Base-by-base conservation (phyloP, 148 eudicot species). In the Spergularia bocconei region DNA sequence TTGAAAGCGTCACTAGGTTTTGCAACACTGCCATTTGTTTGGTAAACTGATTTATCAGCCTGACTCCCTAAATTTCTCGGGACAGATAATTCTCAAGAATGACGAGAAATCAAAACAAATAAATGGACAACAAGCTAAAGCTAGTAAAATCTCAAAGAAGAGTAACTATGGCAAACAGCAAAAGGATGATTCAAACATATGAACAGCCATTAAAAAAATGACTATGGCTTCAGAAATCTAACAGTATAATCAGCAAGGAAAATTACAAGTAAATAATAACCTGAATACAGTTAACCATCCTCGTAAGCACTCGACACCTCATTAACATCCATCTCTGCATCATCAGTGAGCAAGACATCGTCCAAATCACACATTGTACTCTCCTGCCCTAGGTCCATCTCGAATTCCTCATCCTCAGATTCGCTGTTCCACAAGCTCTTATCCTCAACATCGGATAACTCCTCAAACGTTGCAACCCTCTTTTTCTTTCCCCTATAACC, bases 241-340 rank as follows among this genome's bases (percentile, higher is more conserved):
- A 44, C 66, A 21, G 50, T 21, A 48, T 51, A 62, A 54, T 54
- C 38, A 61, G 59, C 16, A 39, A 50, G 16, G 68, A 54, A 7
- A 25, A 23, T 6, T 0, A 6, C 7, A 44, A 44, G 48, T 44
- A 44, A 44, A n/a, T 5, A 8, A 82, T 62, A n/a, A 78, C 82
- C 86, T 75, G 65, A 77, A 56, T 47, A 75, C 66, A 47, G 56
- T 79, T 75, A 85, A 23, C 41, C 78, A 52, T 87, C 86, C 70
- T 85, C 79, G 80, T 91, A 89, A 66, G 87, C 93, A 29, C 76
- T 75, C 71, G 57, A 79, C 80, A 93, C 78, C 77, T 91, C 98
- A 14, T 80, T 90, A 72, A 93, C 70, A 71, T 91, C 98, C 97
- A 93, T 91, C 82, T 90, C 98, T 75, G 86, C 84, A 50, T 80